phyloP scores from a whole-genome alignment of 73 alveolate genomes.

The Paramecium pentaurelia region DNA sequence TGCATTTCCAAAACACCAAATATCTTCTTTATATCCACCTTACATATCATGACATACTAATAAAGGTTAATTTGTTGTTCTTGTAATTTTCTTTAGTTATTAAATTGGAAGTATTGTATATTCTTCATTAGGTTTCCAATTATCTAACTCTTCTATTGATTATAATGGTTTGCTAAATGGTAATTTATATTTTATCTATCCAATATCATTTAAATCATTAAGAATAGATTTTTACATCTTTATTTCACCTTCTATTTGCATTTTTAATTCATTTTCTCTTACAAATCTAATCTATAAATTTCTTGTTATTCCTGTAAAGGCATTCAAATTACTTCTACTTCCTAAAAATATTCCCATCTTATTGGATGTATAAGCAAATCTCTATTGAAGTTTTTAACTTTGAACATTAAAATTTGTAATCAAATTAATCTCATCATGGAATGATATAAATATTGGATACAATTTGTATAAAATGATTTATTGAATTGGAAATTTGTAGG shows the following conservation, averaged over 20 bases:
- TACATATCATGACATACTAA: slow-evolving; percentile 60
- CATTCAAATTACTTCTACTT: neutral
- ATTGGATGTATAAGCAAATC: neutral
- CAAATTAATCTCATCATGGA: neutral
- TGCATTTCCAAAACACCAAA: slow-evolving; percentile 23
- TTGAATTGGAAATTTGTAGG: neutral
- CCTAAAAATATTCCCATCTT: neutral
- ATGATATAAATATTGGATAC: neutral
- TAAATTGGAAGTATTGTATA: neutral
- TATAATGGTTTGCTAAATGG: slow-evolving; percentile 34
- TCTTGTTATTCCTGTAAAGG: neutral
- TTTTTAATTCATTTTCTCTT: neutral
- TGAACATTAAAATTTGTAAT: neutral
- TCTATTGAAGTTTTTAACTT: neutral
- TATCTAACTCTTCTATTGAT: neutral
- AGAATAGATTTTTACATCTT: neutral
- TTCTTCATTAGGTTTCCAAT: slow-evolving; percentile 2
- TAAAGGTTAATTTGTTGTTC: slow-evolving; percentile 27
- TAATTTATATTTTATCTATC: neutral
- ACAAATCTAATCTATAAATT: neutral
- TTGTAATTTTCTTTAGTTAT: neutral
- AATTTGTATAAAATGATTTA: neutral
- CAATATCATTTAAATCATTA: neutral
- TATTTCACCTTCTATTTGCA: neutral
- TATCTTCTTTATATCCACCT: slow-evolving; percentile 55